phyloP scores from a whole-genome alignment of 179 eudicot species.

The Kewa caespitosa region DNA sequence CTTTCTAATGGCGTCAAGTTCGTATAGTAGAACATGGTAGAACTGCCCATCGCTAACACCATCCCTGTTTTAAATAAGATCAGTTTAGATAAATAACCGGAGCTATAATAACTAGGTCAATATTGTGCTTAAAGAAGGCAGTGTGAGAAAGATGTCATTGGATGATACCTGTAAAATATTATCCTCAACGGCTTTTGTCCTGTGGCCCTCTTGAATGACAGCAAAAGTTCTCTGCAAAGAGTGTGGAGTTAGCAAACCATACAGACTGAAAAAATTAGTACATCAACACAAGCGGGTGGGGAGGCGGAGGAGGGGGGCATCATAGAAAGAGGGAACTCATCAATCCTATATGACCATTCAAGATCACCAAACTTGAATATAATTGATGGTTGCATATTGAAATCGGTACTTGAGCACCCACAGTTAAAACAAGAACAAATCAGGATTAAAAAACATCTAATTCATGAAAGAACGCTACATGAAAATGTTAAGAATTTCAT shows the following conservation, averaged over 20 bases:
- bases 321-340: too few relatives aligned
- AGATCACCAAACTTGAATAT: not conserved
- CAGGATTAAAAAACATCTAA: not conserved
- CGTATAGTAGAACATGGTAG: constrained; percentile 78
- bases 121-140: not conserved
- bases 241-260: constrained; percentile 1
- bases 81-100: not conserved
- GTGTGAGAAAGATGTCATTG: not conserved
- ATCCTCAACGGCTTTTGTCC: constrained; percentile 86
- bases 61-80: constrained; percentile 48
- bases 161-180: constrained; percentile 78
- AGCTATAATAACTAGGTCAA: not conserved
- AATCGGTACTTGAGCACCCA: not conserved
- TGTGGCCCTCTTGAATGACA: constrained; percentile 79
- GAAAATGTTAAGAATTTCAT: too few relatives aligned
- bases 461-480: too few relatives aligned
- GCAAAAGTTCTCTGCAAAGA: constrained; percentile 74
- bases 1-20: constrained; percentile 92
- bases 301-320: not conserved
- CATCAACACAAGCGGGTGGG: not conserved
- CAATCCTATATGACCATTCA: not conserved
- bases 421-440: not conserved
- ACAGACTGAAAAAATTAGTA: not conserved
- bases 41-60: constrained; percentile 96
- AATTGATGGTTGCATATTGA: not conserved